Evolutionary conservation across 495 filamentous ascomycete genomes (phyloP), one percentile per base, ranked within the genome.

Genomic region (Hypoxylon perforatum): DNA sequence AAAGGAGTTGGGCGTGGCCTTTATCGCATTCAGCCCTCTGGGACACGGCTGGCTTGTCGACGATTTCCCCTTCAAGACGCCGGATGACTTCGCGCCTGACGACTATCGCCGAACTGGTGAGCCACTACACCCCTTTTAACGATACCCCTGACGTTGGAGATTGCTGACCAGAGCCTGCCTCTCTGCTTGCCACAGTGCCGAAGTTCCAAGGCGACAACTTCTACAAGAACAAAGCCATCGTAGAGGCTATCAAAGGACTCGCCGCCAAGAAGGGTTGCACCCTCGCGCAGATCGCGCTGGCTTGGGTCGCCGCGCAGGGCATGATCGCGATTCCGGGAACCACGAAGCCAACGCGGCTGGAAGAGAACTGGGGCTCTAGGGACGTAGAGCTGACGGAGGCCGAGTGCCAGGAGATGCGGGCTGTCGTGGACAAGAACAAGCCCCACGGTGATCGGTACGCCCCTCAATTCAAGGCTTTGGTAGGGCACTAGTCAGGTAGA

Each of bases 151-250:
- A 39, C 4, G 46, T 25, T 28, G 12, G 11, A n/a, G 14, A 12
- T 44, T 45, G 36, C 11, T 64, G 30, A 56, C 41, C 38, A 12
- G 25, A 14, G 36, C 23, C 6, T 46, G 8, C 30, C 1, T 33
- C 30, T 3, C 30, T 33, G 7, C 30, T 17, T 19, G 17, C 39
- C 2, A 18, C 30, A 83, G 80, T 58, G 4, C 80, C 81, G 18
- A 82, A 82, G 51, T 83, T 83, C 61, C 80, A 83, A 67, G 79
- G 79, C 21, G 81, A 83, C 11, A 83, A 83, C 60, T 83, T 83
- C 65, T 81, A 80, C 69, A 80, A 80, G 61, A 83, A 83, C 53
- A 64, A 55, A 12, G 75, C 71, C 18, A 81, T 83, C 38, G 78
- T 82, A 4, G 77, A 81, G 0, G 76, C 80, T 42, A 78, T 81